A percentile compares a stretch with the other conserved stretches of the same genome.
These are phyloP conservation scores for Volvox carteri DNA, from an alignment of 163 green algal species.

Conservation along the genomic window DNA sequence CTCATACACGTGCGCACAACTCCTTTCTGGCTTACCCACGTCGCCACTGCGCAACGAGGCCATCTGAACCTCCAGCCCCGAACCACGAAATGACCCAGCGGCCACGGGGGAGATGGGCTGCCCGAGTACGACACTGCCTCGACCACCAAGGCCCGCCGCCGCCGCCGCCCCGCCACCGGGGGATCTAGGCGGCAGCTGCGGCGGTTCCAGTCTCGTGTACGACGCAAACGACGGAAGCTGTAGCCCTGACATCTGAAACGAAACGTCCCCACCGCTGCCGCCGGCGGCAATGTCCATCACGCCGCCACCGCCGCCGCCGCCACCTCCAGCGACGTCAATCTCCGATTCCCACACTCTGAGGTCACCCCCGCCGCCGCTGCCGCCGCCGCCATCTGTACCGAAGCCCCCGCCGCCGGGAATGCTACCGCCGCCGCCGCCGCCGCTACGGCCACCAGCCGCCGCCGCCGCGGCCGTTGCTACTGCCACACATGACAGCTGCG, in stretches of 20 bases:
- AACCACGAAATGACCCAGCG: no score
- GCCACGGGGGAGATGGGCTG: no score
- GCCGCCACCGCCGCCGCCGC: not conserved
- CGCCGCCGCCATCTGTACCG: not conserved
- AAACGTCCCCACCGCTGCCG: not conserved
- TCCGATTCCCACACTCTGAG: not conserved
- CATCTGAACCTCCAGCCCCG: no score
- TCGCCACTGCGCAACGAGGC: no score
- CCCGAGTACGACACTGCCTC: no score
- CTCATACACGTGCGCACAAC: no score
- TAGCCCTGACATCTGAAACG: not conserved
- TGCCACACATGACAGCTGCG: conserved; percentile 46
- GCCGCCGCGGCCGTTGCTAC: not conserved
- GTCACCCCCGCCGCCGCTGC: not conserved
- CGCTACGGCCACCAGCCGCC: not conserved
- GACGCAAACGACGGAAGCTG: not conserved
- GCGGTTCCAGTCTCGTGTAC: no score
- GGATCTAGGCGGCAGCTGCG: no score
- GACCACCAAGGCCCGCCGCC: no score
- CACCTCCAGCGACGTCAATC: not conserved
- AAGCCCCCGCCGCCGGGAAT: not conserved
- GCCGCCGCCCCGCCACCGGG: no score
- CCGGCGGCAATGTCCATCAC: not conserved
- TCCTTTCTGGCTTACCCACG: no score
- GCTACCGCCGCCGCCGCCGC: not conserved